phyloP scores from a whole-genome alignment of 495 filamentous ascomycete species.

The Lindgomyces ingoldianus region DNA sequence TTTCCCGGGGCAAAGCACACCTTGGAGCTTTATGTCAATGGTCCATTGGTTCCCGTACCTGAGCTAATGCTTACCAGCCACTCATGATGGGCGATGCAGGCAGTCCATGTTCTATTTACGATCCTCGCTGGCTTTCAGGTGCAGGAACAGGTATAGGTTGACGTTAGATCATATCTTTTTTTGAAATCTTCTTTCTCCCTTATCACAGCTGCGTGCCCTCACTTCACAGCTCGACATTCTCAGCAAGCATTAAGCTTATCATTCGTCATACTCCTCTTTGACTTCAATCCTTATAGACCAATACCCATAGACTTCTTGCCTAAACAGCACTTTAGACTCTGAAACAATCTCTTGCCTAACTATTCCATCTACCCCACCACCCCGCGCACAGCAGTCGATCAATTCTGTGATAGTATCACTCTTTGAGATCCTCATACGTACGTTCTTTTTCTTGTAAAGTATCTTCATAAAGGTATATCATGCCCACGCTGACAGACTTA shows the following conservation, averaged over 20 bases:
- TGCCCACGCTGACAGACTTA: not conserved
- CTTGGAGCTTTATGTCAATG: not conserved
- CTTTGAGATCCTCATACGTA: constrained; percentile 1
- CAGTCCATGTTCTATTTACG: constrained; percentile 13
- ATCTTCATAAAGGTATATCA: not conserved
- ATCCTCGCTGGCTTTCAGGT: not conserved
- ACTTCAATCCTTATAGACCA: constrained; percentile 4
- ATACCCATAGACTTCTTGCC: constrained; percentile 10
- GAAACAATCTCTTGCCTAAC: constrained; percentile 1
- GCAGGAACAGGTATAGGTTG: constrained; percentile 12
- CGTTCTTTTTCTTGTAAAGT: not conserved
- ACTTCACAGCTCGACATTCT: too few relatives aligned
- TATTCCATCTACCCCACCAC: constrained; percentile 7
- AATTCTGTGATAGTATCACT: constrained; percentile 3
- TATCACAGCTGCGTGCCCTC: not conserved
- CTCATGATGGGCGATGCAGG: not conserved
- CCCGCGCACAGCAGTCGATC: not conserved
- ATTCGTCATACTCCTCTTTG: not conserved
- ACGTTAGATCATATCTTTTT: not conserved
- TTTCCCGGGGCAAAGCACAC: not conserved
- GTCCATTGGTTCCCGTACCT: constrained; percentile 1
- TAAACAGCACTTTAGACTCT: not conserved
- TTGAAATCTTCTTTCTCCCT: constrained; percentile 2
- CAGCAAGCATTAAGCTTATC: constrained; percentile 6
- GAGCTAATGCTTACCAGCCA: not conserved